Base-by-base conservation (phyloP, 306 rosid genomes). In the Ormosia semicastrata region DNA sequence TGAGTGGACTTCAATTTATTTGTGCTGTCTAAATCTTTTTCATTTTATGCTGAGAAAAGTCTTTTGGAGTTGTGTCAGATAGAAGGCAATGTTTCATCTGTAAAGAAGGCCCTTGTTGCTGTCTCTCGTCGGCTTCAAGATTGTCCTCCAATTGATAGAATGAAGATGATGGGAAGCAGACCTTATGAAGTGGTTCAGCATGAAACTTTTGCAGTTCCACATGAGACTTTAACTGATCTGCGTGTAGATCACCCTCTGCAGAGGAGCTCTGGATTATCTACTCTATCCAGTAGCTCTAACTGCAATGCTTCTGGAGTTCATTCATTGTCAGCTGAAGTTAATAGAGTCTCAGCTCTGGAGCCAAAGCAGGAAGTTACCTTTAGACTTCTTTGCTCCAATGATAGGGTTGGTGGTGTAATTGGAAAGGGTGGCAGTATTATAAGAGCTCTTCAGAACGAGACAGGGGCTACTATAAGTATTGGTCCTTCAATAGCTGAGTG, bases 371-470 rank as follows among this genome's bases (percentile, higher is more conserved):
- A 92, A 62, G 87, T 95, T 81, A 86, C 80, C 68, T 95, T 93
- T 66, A 89, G 84, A 82, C 86, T 95, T 80, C 88, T 95, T 79
- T 93, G 96, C 80, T 33, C 92, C 30, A 84, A 75, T 74, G 90
- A 93, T 78, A 90, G 75, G 86, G 89, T 91, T 82, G 99, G 97
- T 73, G 87, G 88, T 69, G 83, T 95, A 43, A 93, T 95, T 89
- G 99, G 99, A 68, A 95, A 89, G 83, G 97, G 94, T 17, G 99
- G 98, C 57, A 60, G 89, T 68, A 85, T 89, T 82, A 76, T 95
- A 18, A 87, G 79, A 90, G 87, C 89, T 64, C 89, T 95, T 74
- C 93, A 92, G 82, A 92, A 83, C 24, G 99, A 93, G 81, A 82
- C 98, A 8, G 98, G 98, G 79, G 96, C 99, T 86, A 63, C 56